Evolutionary conservation across 371 early-diverging fungal genomes (phyloP), one percentile per base, ranked within the genome.

Genomic region (Rhizopus arrhizus): DNA sequence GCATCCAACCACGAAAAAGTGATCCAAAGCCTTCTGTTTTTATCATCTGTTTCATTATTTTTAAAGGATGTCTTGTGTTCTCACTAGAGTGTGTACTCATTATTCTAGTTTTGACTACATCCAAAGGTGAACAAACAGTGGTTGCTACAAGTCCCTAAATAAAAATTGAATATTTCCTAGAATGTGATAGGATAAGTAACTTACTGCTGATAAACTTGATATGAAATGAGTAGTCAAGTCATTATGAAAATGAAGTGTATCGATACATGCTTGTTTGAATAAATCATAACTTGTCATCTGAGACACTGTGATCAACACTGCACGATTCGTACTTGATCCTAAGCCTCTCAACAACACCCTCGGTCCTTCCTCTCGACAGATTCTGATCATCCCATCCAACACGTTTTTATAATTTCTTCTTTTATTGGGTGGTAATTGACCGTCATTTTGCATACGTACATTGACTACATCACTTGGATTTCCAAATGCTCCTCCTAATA

Each of bases 391-490:
- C 0, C 86, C 89, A 59, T 90, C 87, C 33, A 90, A 64, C 8
- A 83, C 90, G 73, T 87, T 81, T 56, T 75, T 74, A 56, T 90
- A 89, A 63, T 85, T 84, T 29, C 89, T 70, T 31, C 87, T 79
- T 57, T 81, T 65, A 32, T 68, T 76, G 12, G 68, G 63, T 0
- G 89, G 89, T 48, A 90, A 65, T 50, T 86, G 74, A 0, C 90
- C 89, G 70, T 89, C 89, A 70, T 86, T 86, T 62, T 90, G 90
- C 87, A 89, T 80, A 5, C 89, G 74, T 49, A 90, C 85, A 58
- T 91, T 89, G 10, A 86, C 87, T 6, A 90, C 82, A 67, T 92
- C 92, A 12, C 87, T 88, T 1, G 91, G 91, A 53, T 89, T 86
- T 2, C 89, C 90, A 61, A 82, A 82, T 3, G 85, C 73, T 8